A percentile compares a stretch with the other conserved stretches of the same genome.
These are phyloP conservation scores for Cryptococcus floricola DNA, from an alignment of 1,284 basidiomycete genomes.

Conservation along the genomic window DNA sequence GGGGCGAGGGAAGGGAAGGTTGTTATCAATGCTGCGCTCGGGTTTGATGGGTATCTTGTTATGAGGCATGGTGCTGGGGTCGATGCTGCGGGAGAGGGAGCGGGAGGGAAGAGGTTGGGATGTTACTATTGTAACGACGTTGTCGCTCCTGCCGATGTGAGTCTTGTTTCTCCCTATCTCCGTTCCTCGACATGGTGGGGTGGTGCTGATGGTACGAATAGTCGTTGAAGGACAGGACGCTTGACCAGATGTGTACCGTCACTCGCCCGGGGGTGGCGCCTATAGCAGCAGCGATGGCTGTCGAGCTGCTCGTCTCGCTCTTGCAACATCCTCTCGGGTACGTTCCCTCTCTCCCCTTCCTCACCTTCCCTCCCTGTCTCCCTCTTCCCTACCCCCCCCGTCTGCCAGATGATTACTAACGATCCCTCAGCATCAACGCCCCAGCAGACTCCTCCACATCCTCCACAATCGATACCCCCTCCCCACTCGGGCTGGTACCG, in stretches of 20 bases:
- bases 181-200: not conserved
- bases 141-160: conserved; percentile 88
- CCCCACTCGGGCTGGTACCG: conserved; percentile 77
- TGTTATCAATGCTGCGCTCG: conserved; percentile 89
- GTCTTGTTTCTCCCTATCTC: conserved; percentile 66
- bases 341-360: conserved; percentile 37
- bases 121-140: conserved; percentile 99
- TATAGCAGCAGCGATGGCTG: conserved; percentile 84
- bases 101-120: conserved; percentile 56
- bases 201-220: conserved; percentile 42
- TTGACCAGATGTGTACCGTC: conserved; percentile 99
- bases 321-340: conserved; percentile 87
- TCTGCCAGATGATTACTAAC: not conserved
- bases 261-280: conserved; percentile 92
- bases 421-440: conserved; percentile 58
- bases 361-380: conserved; percentile 22
- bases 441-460: conserved; percentile 52
- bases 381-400: not conserved
- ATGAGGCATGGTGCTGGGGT: conserved; percentile 78
- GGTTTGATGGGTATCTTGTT: conserved; percentile 93
- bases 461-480: conserved; percentile 44
- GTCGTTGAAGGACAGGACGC: conserved; percentile 88
- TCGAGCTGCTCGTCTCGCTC: conserved; percentile 84
- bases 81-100: not conserved
- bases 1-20: conserved; percentile 83